Percentiles rank a stretch among this genome's conserved stretches.
Evolutionary conservation across 2,329 filamentous ascomycete genomes (phyloP).

Genomic region (Emmonsiellopsis sp.): DNA sequence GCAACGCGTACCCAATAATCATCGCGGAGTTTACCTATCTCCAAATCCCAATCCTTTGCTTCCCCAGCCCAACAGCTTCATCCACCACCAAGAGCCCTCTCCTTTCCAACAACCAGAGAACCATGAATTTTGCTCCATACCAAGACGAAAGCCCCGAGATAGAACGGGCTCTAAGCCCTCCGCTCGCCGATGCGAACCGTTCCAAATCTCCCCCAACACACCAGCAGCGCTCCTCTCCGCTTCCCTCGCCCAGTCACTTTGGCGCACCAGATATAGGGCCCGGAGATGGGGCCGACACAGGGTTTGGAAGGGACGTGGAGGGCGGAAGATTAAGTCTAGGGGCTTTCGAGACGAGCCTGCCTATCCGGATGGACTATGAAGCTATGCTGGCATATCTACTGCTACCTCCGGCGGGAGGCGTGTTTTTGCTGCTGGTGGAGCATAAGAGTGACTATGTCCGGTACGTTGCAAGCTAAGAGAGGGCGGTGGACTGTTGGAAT

Average conservation of each 20-base stretch:
- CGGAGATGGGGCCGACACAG: conserved; percentile 18
- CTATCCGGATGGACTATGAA: conserved; percentile 79
- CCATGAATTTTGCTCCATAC: conserved; percentile 93
- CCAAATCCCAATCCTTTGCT: too few relatives aligned
- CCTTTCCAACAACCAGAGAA: conserved; percentile 11
- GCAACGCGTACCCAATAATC: too few relatives aligned
- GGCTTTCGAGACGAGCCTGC: conserved; percentile 79
- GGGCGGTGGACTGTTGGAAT: background rate
- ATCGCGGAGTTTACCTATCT: too few relatives aligned
- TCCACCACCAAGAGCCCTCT: background rate
- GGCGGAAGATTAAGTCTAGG: conserved; percentile 58
- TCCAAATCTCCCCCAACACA: conserved; percentile 43
- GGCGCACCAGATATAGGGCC: conserved; percentile 22
- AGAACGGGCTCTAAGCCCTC: conserved; percentile 68
- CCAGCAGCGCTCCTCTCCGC: conserved; percentile 43
- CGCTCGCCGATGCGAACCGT: conserved; percentile 36
- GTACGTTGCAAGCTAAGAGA: conserved; percentile 35
- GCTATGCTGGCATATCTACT: conserved; percentile 81
- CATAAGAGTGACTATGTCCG: conserved; percentile 95
- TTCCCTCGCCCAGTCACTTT: conserved; percentile 32
- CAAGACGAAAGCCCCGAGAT: conserved; percentile 85
- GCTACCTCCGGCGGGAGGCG: conserved; percentile 75
- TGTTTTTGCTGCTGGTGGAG: conserved; percentile 76
- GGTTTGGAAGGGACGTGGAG: conserved; percentile 30
- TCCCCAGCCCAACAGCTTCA: too few relatives aligned